Evolutionary conservation across 176 grass and related monocot genomes (phyloP).

Genomic region (Zoysia japonica): DNA sequence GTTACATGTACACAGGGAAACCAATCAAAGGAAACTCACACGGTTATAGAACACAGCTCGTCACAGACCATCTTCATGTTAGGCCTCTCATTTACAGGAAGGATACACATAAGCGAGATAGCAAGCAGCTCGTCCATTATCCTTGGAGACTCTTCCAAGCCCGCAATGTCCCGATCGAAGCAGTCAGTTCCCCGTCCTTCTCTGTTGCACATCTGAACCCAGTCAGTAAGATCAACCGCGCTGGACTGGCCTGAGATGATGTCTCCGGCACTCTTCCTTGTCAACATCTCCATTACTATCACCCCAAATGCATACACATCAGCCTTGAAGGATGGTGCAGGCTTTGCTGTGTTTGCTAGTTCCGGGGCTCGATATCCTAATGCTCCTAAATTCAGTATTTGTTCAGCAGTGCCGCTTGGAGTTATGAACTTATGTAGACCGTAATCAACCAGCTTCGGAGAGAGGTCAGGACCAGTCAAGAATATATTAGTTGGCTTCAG

Average conservation of each 20-base stretch:
- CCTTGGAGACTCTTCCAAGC: conserved; percentile 84
- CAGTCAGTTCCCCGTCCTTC: conserved; percentile 92
- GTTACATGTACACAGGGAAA: conserved; percentile 72
- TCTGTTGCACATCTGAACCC: conserved; percentile 96
- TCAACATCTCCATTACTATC: conserved; percentile 86
- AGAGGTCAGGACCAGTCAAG: conserved; percentile 85
- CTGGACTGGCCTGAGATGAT: conserved; percentile 91
- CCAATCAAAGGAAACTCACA: conserved; percentile 57
- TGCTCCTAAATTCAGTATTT: conserved; percentile 88
- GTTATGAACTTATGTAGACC: conserved; percentile 85
- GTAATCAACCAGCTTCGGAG: conserved; percentile 80
- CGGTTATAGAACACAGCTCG: conserved; percentile 82
- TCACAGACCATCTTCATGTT: conserved; percentile 89
- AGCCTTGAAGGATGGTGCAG: conserved; percentile 63
- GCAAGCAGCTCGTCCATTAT: conserved; percentile 89
- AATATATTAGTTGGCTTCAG: conserved; percentile 95
- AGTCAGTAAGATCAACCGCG: conserved; percentile 94
- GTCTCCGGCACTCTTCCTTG: conserved; percentile 85
- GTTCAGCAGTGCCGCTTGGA: conserved; percentile 63
- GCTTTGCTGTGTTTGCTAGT: conserved; percentile 60
- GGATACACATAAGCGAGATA: conserved; percentile 87
- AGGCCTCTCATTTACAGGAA: conserved; percentile 96
- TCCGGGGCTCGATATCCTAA: conserved; percentile 84
- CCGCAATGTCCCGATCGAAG: conserved; percentile 87
- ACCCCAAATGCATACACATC: conserved; percentile 91